Evolutionary conservation across 768 basidiomycete genomes (phyloP).

Genomic region (Lactarius trivialis): DNA sequence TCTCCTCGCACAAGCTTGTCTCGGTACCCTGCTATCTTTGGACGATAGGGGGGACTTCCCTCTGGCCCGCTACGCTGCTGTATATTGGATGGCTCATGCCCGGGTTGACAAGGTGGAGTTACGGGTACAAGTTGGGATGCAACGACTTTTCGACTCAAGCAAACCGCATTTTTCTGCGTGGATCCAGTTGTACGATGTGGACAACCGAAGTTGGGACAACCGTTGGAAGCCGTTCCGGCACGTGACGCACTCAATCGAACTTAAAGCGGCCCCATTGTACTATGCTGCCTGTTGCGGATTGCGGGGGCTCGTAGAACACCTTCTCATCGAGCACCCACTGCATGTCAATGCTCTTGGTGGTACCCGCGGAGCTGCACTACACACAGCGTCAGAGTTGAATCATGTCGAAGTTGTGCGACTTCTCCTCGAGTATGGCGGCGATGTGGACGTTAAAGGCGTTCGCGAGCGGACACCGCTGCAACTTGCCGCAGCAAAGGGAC

Average conservation of each 20-base stretch:
- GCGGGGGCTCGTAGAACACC: not conserved
- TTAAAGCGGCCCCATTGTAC: not conserved
- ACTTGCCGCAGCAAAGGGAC: not conserved
- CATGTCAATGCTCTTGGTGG: not conserved
- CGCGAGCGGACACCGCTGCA: not conserved
- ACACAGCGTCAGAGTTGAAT: not conserved
- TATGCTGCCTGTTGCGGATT: not conserved
- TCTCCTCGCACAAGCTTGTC: not conserved
- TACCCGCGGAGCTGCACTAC: not conserved
- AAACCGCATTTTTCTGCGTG: not conserved
- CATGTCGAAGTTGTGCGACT: not conserved
- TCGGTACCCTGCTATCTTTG: not conserved
- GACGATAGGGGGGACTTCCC: not conserved
- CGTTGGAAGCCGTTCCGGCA: not conserved
- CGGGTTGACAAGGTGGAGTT: not conserved
- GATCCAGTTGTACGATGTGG: not conserved
- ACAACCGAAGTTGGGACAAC: too few species aligned
- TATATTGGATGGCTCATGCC: not conserved
- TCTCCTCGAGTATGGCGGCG: not conserved
- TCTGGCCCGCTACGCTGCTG: not conserved
- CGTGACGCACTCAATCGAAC: not conserved
- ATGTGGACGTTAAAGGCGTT: not conserved
- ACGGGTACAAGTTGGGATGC: not conserved
- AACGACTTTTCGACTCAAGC: not conserved
- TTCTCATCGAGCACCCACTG: not conserved